phyloP scores from a whole-genome alignment of 225 moss, liverwort and hornwort species.

The Lunularia cruciata region DNA sequence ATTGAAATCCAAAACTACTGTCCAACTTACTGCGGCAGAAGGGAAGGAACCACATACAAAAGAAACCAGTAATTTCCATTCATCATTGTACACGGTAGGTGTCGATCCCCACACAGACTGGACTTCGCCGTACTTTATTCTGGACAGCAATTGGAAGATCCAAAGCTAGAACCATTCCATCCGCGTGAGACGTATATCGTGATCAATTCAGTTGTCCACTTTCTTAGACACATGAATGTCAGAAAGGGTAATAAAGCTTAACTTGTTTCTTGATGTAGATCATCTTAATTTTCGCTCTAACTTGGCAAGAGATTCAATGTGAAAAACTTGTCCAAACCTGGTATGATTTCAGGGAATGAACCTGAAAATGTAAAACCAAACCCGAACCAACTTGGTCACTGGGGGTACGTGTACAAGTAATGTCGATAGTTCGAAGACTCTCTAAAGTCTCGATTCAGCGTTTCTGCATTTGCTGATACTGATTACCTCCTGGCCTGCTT shows the following conservation, averaged over 20 bases:
- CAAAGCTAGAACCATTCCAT: background rate
- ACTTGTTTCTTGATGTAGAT: background rate
- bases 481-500: background rate
- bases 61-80: too few species aligned
- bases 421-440: background rate
- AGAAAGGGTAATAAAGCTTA: background rate
- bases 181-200: background rate
- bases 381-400: background rate
- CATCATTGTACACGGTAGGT: too few species aligned
- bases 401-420: background rate
- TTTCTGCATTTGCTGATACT: background rate
- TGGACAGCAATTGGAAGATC: background rate
- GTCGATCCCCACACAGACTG: too few species aligned
- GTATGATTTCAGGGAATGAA: background rate
- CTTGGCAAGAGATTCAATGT: conserved; percentile 11
- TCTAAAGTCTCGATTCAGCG: background rate
- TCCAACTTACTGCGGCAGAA: too few species aligned
- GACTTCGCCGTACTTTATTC: background rate
- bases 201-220: background rate
- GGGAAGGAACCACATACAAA: too few species aligned
- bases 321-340: conserved; percentile 1
- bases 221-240: background rate
- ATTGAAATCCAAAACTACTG: too few species aligned
- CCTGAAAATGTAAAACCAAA: background rate
- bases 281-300: background rate